Evolutionary conservation across 768 basidiomycete genomes (phyloP).

Genomic region (Auricularia sp.): DNA sequence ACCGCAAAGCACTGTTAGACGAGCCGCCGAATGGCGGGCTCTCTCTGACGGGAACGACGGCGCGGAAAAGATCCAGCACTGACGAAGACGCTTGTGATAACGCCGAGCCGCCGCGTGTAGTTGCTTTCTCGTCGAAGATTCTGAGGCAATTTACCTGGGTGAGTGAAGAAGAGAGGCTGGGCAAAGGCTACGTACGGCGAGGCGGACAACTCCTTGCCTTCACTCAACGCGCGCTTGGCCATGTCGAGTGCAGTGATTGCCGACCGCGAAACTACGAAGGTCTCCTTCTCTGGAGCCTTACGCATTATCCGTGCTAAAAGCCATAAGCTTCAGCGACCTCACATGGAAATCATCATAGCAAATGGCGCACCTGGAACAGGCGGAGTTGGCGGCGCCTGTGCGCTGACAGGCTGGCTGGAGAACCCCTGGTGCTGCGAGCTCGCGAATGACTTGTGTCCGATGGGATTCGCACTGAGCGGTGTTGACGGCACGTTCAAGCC

Average conservation of each 20-base stretch:
- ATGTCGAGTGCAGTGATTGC: constrained; percentile 43
- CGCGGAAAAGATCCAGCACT: constrained; percentile 68
- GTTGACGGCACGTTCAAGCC: background rate
- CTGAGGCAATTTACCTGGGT: constrained; percentile 2
- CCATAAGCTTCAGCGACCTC: background rate
- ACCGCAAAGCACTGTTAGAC: constrained; percentile 53
- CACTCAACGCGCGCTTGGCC: constrained; percentile 52
- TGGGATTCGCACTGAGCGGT: background rate
- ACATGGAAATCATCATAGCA: background rate
- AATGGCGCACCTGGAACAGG: background rate
- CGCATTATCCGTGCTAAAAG: background rate
- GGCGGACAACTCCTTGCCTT: constrained; percentile 52
- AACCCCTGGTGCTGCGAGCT: background rate
- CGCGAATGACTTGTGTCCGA: background rate
- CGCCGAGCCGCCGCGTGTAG: constrained; percentile 27
- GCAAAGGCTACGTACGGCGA: constrained; percentile 27
- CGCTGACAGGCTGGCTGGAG: background rate
- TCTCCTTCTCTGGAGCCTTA: constrained; percentile 31
- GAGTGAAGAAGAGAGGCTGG: constrained; percentile 5
- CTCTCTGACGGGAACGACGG: constrained; percentile 62
- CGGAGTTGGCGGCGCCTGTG: background rate
- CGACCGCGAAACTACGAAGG: constrained; percentile 49
- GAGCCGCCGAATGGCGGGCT: constrained; percentile 33
- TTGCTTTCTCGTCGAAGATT: constrained; percentile 5
- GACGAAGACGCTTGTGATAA: constrained; percentile 45